Evolutionary conservation across 495 filamentous ascomycete species (phyloP), one percentile per base, ranked within the genome.

Genomic region (Pyrenopolyporus hunteri): DNA sequence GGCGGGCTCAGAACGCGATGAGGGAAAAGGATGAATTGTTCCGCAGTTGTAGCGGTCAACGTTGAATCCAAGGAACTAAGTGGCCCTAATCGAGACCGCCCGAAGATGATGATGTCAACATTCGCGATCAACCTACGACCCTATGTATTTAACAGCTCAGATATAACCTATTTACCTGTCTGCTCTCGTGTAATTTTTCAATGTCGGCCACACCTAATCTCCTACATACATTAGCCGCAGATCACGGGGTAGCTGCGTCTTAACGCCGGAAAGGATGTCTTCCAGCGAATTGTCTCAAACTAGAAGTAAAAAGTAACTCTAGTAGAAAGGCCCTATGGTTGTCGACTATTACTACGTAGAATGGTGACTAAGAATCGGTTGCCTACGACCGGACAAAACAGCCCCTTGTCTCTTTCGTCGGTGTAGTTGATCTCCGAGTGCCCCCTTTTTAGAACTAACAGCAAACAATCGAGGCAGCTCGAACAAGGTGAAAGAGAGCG

Each of bases 41-140:
- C 31, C 33, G 14, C 20, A 59, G 33, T 59, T 65, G 14, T 65
- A 45, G 62, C 62, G 62, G 62, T 65, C 55, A 64, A 59, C 43
- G 32, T 8, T 25, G n/a, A 40, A 37, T 25, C 29, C 13, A 46
- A 52, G 19, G 25, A 36, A 50, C 36, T 52, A 48, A 20, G 40
- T 31, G 22, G 11, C 40, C 13, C 16, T 10, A 26, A 57, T 31
- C 9, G 7, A 40, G 16, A 49, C 42, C 36, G 8, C n/a, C n/a
- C 13, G 11, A 37, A 49, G 4, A 39, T 20, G 16, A 63, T 51
- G 45, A 56, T 36, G 59, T 45, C 19, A 48, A 50, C 22, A 51
- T 23, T 28, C 22, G 8, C 11, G 6, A n/a, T n/a, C n/a, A n/a
- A n/a, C n/a, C n/a, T n/a, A n/a, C n/a, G n/a, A n/a, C n/a, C n/a